phyloP scores from a whole-genome alignment of 176 grass and related monocot genomes.

The Dactylis glomerata region DNA sequence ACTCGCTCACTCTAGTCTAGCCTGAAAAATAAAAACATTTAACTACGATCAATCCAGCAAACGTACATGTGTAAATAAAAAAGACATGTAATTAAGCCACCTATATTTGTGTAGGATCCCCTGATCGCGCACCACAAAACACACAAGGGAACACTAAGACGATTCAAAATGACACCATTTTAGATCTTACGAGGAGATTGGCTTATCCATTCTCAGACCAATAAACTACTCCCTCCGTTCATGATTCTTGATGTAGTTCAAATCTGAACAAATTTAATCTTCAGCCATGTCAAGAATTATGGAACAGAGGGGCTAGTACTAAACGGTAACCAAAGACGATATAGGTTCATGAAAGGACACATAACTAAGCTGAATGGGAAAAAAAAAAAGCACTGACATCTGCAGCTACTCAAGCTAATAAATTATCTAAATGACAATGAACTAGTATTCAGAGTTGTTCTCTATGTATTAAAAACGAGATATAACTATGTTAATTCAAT shows the following conservation, averaged over 20 bases:
- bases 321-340: neutral
- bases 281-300: too few species aligned
- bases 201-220: neutral
- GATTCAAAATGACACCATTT: neutral
- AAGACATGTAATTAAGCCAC: neutral
- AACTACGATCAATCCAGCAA: neutral
- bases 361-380: neutral
- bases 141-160: neutral
- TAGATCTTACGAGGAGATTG: neutral
- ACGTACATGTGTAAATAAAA: neutral
- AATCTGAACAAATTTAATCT: too few species aligned
- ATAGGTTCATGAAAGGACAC: neutral
- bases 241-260: too few species aligned
- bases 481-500: neutral
- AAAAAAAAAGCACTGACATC: neutral
- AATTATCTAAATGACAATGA: neutral
- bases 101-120: neutral
- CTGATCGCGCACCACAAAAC: neutral
- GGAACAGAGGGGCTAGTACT: too few species aligned
- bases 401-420: neutral
- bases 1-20: neutral
- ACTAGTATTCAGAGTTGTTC: neutral
- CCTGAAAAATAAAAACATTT: neutral
- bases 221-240: too few species aligned
- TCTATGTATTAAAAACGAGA: neutral